Evolutionary conservation across 805 yeast species (phyloP).

Genomic region (Candida tibetensis): DNA sequence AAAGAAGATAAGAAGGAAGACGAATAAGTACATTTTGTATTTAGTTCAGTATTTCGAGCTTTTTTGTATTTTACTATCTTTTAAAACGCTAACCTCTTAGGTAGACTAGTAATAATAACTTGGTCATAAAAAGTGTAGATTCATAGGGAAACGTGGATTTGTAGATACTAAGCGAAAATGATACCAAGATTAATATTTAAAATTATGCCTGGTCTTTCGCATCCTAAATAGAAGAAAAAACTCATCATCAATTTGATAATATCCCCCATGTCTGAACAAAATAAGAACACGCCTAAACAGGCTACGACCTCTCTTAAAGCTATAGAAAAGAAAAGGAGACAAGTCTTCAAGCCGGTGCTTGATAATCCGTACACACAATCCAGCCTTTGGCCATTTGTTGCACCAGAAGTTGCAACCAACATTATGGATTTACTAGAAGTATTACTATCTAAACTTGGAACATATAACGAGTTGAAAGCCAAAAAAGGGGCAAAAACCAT

Average conservation of each 20-base stretch:
- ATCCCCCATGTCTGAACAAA: constrained; percentile 6
- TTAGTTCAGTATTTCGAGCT: constrained; percentile 6
- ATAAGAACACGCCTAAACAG: constrained; percentile 1
- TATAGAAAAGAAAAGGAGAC: constrained; percentile 48
- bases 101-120: neutral
- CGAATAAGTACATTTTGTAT: constrained; percentile 4
- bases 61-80: constrained; percentile 8
- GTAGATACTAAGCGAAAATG: too few species aligned
- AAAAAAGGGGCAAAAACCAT: constrained; percentile 1
- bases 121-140: neutral
- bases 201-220: too few species aligned
- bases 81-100: neutral
- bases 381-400: constrained; percentile 39
- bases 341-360: constrained; percentile 61
- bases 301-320: constrained; percentile 42
- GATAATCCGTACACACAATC: constrained; percentile 61
- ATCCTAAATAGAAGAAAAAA: too few species aligned
- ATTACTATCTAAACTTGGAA: constrained; percentile 31
- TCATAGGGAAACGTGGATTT: too few species aligned
- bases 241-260: too few species aligned
- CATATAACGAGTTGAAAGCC: constrained; percentile 17
- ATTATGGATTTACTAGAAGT: constrained; percentile 36
- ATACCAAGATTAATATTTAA: too few species aligned
- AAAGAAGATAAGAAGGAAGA: constrained; percentile 15
- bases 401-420: constrained; percentile 34